phyloP scores from a whole-genome alignment of 257 asterid species.

The Nicotiana noctiflora region DNA sequence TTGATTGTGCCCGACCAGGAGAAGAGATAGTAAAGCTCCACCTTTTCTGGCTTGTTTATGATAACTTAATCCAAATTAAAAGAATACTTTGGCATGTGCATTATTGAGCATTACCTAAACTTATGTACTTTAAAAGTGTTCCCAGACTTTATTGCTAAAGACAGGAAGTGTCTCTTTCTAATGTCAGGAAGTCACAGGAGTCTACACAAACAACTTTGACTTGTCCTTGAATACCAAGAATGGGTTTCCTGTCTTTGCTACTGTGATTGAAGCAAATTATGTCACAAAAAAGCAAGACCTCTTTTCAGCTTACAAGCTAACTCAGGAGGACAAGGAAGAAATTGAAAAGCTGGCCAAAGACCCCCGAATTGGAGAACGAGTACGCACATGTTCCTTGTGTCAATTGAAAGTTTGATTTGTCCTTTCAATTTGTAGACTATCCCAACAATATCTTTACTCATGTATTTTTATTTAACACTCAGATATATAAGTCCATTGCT shows the following conservation, averaged over 20 bases:
- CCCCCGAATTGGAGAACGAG: constrained; percentile 93
- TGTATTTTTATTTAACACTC: constrained; percentile 8
- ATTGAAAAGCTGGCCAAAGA: constrained; percentile 93
- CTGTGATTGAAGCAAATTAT: constrained; percentile 95
- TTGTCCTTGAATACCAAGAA: constrained; percentile 93
- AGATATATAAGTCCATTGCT: constrained; percentile 90
- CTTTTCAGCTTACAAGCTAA: constrained; percentile 93
- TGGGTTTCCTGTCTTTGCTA: constrained; percentile 99
- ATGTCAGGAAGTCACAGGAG: constrained; percentile 92
- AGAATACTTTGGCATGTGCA: constrained; percentile 8
- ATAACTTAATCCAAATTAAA: background rate
- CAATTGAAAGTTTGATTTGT: background rate
- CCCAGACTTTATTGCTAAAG: background rate
- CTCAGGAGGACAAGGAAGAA: constrained; percentile 97
- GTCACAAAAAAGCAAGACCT: constrained; percentile 94
- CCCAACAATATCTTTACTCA: background rate
- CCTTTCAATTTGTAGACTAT: background rate
- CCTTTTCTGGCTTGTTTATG: background rate
- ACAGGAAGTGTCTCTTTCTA: background rate
- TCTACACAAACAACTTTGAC: constrained; percentile 94
- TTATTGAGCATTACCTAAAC: background rate
- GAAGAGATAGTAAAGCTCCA: constrained; percentile 75
- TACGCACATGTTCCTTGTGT: constrained; percentile 18
- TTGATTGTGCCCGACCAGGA: constrained; percentile 98
- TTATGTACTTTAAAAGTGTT: background rate